phyloP scores from a whole-genome alignment of 805 yeast genomes.

The Kuraishia borneana region DNA sequence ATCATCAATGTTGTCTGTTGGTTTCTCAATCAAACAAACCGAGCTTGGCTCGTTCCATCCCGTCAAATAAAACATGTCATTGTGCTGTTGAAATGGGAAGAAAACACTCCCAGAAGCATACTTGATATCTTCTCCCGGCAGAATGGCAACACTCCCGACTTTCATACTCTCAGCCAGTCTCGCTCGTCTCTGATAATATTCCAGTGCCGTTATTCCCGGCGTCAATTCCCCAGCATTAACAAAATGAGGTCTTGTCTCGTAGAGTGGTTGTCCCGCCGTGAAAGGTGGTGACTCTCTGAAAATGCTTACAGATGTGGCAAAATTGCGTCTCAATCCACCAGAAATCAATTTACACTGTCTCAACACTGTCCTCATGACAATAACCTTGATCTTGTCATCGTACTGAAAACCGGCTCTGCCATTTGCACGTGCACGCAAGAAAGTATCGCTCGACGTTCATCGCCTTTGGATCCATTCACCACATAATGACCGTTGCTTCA shows the following conservation, averaged over 20 bases:
- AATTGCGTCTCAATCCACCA: background rate
- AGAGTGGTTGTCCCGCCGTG: constrained; percentile 75
- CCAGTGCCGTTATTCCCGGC: constrained; percentile 77
- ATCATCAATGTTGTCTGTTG: constrained; percentile 37
- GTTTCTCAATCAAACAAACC: constrained; percentile 54
- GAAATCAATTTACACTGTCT: too few species aligned
- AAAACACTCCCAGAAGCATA: constrained; percentile 88
- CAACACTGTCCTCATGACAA: too few species aligned
- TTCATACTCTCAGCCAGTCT: constrained; percentile 49
- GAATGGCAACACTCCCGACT: constrained; percentile 53
- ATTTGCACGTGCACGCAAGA: too few species aligned
- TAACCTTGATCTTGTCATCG: too few species aligned
- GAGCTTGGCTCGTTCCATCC: constrained; percentile 93
- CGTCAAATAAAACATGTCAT: constrained; percentile 73
- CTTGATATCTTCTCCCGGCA: constrained; percentile 63
- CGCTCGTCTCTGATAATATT: constrained; percentile 65
- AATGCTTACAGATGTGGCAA: background rate
- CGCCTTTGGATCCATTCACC: too few species aligned
- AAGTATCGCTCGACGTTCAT: too few species aligned
- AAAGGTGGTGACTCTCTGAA: constrained; percentile 8
- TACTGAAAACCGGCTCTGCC: too few species aligned
- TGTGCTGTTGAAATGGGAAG: constrained; percentile 86
- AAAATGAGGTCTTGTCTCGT: constrained; percentile 74
- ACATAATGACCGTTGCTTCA: too few species aligned
- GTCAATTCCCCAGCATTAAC: constrained; percentile 72